Conservation (phyloP, 352 stramenopile species). For the Phytophthora niederhauseri region DNA sequence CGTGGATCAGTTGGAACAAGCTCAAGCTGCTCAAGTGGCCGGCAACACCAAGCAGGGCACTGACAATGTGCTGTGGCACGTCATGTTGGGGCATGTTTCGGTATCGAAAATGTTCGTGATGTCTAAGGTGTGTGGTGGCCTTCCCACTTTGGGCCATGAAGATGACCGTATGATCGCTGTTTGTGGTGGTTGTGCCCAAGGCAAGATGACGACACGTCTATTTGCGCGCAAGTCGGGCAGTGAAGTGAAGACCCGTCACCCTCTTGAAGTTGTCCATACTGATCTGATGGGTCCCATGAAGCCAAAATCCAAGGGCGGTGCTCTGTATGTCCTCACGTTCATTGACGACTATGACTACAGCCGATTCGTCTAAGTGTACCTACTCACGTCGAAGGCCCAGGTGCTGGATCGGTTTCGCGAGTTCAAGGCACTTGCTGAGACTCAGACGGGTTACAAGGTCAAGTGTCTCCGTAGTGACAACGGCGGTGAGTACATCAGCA, state of each 20-base stretch:
- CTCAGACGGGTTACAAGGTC: slow-evolving; percentile 7
- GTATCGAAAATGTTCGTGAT: not conserved
- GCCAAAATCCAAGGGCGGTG: slow-evolving; percentile 19
- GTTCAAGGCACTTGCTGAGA: slow-evolving; percentile 17
- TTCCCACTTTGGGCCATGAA: not conserved
- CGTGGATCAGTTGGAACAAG: not conserved
- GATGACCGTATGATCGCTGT: slow-evolving; percentile 1
- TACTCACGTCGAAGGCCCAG: slow-evolving; percentile 19
- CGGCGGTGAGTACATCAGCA: slow-evolving; percentile 27
- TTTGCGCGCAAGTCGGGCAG: slow-evolving; percentile 21
- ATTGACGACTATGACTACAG: slow-evolving; percentile 32
- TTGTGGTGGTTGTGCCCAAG: slow-evolving; percentile 22
- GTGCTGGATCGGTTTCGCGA: slow-evolving; percentile 14
- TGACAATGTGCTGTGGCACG: slow-evolving; percentile 8
- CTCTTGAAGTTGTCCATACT: slow-evolving; percentile 21
- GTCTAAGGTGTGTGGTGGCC: not conserved
- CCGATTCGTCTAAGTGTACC: slow-evolving; percentile 14
- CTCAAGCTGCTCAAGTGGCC: not conserved
- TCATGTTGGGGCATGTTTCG: slow-evolving; percentile 13
- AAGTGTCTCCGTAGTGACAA: slow-evolving; percentile 29
- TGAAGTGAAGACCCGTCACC: slow-evolving; percentile 11
- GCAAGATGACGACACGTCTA: slow-evolving; percentile 16
- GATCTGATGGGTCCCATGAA: slow-evolving; percentile 30
- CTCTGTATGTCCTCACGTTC: slow-evolving; percentile 19
- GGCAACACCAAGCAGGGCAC: not conserved